Evolutionary conservation across 306 rosid species (phyloP).

Genomic region (Trichosanthes truncata): DNA sequence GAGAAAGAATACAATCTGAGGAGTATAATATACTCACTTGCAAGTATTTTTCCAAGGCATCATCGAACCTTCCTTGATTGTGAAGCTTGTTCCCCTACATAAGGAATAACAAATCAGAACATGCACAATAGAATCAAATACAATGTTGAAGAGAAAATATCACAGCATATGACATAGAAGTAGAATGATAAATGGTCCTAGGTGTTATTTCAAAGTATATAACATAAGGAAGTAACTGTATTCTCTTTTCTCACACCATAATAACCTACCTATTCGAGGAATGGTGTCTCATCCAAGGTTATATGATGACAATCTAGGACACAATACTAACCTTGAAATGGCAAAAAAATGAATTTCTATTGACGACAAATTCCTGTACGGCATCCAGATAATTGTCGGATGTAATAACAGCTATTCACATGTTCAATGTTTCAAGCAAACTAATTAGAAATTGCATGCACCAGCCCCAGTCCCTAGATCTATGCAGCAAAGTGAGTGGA

Average conservation of each 20-base stretch:
- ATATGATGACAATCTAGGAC: neutral
- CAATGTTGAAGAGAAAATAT: neutral
- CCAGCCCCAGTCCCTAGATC: neutral
- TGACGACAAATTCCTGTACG: neutral
- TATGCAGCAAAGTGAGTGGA: neutral
- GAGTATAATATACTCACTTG: slow-evolving; percentile 40
- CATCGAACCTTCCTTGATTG: slow-evolving; percentile 57
- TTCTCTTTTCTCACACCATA: neutral
- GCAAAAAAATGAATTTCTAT: neutral
- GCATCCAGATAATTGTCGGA: neutral
- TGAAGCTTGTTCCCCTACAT: slow-evolving; percentile 87
- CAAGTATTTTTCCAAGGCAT: slow-evolving; percentile 67
- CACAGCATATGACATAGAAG: neutral
- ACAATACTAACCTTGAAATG: neutral
- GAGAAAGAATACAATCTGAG: slow-evolving; percentile 8
- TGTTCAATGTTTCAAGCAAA: neutral
- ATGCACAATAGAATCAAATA: slow-evolving; percentile 4
- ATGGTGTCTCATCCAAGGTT: neutral
- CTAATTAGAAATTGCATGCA: neutral
- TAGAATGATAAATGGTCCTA: neutral
- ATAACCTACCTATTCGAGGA: neutral
- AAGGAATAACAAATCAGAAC: slow-evolving; percentile 18
- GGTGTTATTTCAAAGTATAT: neutral
- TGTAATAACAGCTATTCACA: neutral
- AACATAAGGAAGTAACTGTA: neutral